Evolutionary conservation across 176 grass and related monocot genomes (phyloP).

Genomic region (Puccinellia tenuiflora): DNA sequence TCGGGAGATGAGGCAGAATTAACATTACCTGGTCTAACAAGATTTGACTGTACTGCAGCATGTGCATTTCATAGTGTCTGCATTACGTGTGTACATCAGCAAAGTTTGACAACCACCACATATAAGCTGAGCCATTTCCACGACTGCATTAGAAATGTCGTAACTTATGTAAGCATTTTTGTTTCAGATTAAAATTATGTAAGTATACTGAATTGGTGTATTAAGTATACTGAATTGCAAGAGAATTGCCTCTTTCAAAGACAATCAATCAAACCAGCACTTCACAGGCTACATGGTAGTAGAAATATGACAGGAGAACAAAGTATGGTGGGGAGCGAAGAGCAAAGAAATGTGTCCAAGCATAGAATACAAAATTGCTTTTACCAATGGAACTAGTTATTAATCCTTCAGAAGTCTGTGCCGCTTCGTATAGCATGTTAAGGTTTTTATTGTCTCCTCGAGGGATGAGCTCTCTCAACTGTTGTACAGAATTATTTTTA

Average conservation of each 20-base stretch:
- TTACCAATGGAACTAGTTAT: not conserved
- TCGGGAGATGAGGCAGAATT: not conserved
- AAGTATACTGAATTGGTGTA: not conserved
- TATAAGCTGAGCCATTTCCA: constrained; percentile 82
- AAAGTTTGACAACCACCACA: constrained; percentile 83
- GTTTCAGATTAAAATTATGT: not conserved
- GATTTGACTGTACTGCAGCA: constrained; percentile 85
- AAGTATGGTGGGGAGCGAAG: not conserved
- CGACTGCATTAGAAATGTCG: constrained; percentile 36
- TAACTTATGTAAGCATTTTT: constrained; percentile 4
- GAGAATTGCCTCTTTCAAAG: not conserved
- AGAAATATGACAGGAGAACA: not conserved
- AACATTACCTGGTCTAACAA: constrained; percentile 63
- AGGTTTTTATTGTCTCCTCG: not conserved
- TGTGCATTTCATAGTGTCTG: constrained; percentile 78
- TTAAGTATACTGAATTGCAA: not conserved
- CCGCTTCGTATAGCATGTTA: not conserved
- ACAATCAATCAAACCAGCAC: not conserved
- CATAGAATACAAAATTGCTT: not conserved
- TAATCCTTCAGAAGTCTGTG: not conserved
- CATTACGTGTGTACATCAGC: constrained; percentile 76
- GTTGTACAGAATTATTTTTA: not conserved
- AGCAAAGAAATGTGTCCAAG: not conserved
- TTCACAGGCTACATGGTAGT: not conserved
- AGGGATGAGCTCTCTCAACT: not conserved